phyloP scores from a whole-genome alignment of 2,329 filamentous ascomycete genomes.

The Apiospora koreana region DNA sequence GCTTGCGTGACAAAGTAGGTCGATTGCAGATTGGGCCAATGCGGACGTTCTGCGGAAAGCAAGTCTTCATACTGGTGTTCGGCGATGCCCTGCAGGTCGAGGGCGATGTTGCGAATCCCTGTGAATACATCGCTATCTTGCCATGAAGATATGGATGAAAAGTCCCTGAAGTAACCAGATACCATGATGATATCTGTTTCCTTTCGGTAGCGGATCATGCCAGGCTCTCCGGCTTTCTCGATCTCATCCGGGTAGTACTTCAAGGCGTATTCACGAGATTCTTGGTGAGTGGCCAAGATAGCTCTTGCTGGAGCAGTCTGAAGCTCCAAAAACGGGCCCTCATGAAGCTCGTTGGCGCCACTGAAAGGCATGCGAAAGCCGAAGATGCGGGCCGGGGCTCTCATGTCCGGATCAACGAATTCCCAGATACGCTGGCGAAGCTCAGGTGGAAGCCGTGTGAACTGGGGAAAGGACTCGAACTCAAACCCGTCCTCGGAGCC shows the following conservation, averaged over 20 bases:
- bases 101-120: background rate
- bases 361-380: constrained; percentile 13
- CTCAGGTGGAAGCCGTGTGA: constrained; percentile 34
- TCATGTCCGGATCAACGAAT: constrained; percentile 34
- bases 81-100: background rate
- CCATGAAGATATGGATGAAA: background rate
- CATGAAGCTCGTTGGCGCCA: constrained; percentile 16
- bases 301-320: constrained; percentile 32
- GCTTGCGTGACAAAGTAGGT: constrained; percentile 21
- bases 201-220: constrained; percentile 29
- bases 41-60: background rate
- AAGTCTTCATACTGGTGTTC: background rate
- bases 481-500: constrained; percentile 10
- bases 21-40: constrained; percentile 14
- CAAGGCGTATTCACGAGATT: constrained; percentile 35
- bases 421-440: constrained; percentile 37
- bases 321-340: constrained; percentile 22
- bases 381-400: constrained; percentile 28
- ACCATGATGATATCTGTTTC: constrained; percentile 30
- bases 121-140: background rate
- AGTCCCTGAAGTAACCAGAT: background rate
- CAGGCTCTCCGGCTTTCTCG: constrained; percentile 15
- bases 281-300: constrained; percentile 30
- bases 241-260: constrained; percentile 33
- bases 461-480: constrained; percentile 33